Percentiles rank a stretch among this genome's conserved stretches.
These are phyloP conservation scores for Crithidia thermophila DNA, from an alignment of 208 protist species.

Conservation along the genomic window DNA sequence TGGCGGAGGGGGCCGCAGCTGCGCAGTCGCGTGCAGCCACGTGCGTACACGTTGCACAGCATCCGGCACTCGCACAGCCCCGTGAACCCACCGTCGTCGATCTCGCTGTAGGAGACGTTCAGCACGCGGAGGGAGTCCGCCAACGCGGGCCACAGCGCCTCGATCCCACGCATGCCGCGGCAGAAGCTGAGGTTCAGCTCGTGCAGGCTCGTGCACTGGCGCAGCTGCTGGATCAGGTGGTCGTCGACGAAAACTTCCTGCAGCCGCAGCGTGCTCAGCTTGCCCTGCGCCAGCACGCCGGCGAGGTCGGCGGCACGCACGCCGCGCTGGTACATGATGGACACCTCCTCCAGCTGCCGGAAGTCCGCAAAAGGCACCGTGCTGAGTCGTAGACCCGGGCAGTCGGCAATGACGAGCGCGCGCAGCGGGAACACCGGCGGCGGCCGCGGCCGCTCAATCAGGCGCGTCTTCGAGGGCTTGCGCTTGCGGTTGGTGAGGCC, in stretches of 20 bases:
- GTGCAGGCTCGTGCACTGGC: conserved; percentile 10
- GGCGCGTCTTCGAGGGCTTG: neutral
- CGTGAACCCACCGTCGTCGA: conserved; percentile 18
- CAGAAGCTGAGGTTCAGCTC: conserved; percentile 45
- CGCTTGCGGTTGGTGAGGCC: neutral
- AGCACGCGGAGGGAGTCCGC: conserved; percentile 17
- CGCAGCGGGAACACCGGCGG: conserved; percentile 23
- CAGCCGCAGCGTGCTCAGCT: conserved; percentile 26
- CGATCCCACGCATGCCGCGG: conserved; percentile 24
- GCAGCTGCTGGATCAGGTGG: conserved; percentile 16
- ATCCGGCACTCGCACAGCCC: conserved; percentile 10
- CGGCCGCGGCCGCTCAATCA: neutral
- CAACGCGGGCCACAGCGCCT: conserved; percentile 27
- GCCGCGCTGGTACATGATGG: conserved; percentile 37
- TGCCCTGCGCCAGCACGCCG: conserved; percentile 12
- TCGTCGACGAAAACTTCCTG: conserved; percentile 39
- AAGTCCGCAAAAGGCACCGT: conserved; percentile 30
- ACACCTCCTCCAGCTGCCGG: conserved; percentile 30
- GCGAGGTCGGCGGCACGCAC: conserved; percentile 24
- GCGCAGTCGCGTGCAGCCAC: conserved; percentile 32
- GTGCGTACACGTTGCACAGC: conserved; percentile 34
- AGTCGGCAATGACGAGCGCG: conserved; percentile 34
- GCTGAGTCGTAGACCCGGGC: conserved; percentile 20
- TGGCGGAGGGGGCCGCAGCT: conserved; percentile 32
- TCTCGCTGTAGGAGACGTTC: conserved; percentile 38